Base-by-base conservation (phyloP, 148 eudicot species). In the Vaccinium darrowii region DNA sequence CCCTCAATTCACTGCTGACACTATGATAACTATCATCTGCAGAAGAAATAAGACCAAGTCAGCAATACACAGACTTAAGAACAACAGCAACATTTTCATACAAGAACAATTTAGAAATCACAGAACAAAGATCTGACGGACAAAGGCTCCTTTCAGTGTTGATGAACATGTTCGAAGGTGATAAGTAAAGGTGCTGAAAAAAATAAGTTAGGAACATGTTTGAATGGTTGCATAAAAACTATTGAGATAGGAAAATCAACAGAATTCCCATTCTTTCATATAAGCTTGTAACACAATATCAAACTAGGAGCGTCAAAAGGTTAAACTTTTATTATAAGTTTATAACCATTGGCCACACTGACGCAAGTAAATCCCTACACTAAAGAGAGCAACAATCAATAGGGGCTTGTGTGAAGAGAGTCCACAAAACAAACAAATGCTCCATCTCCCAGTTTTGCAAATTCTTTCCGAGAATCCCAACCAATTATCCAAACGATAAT, bases 1-100 rank as follows among this genome's bases (percentile, higher is more conserved):
- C 99, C 89, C 93, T 89, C 80, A 97, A 78, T 87, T 93, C 98
- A 91, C 89, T 92, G 87, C 87, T 93, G 86, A 89, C 86, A 87
- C 86, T 89, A 82, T 91, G 94, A 86, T 89, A 94, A 80, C 92
- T 88, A 88, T 94, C 99, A 88, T 88, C 99, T 95, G 96, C 89
- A 91, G 23, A 86, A 82, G 69, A 62, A 83, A 81, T 43, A 83
- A 63, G 58, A 69, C n/a, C 12, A 4, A 65, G 36, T 84, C 77
- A 88, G 69, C 30, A 36, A 85, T 39, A 39, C 3, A 36, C 56
- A 53, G 18, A 47, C 72, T 25, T 19, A 30, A 14, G 30, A 19
- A 78, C 56, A 8, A 51, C 33, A 39, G 30, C 53, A 33, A 25
- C 30, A 43, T 79, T 63, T 57, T 72, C 39, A 43, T 27, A 52